Conservation (phyloP, 2,329 filamentous ascomycete species). For the Blastomyces gilchristii region DNA sequence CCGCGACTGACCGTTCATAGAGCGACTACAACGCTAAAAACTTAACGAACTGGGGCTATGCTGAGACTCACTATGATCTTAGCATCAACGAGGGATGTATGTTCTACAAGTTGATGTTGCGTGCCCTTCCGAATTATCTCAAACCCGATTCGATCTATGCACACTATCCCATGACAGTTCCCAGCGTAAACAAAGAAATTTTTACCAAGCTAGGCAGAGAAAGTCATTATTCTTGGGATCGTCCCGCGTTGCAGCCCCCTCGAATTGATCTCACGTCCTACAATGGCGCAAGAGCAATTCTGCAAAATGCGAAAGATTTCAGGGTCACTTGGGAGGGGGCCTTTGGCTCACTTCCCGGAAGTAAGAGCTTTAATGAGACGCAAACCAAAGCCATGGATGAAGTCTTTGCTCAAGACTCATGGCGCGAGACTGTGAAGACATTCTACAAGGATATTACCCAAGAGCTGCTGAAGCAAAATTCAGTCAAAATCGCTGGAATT, state of each 20-base stretch:
- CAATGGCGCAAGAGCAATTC: constrained; percentile 16
- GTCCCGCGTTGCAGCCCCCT: constrained; percentile 16
- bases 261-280: constrained; percentile 18
- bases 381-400: constrained; percentile 18
- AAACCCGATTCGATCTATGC: constrained; percentile 22
- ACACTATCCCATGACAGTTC: constrained; percentile 23
- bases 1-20: constrained; percentile 7
- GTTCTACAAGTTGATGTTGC: constrained; percentile 24
- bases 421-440: constrained; percentile 18
- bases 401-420: constrained; percentile 17
- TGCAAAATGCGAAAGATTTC: constrained; percentile 20
- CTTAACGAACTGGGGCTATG: constrained; percentile 34
- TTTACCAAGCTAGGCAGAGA: constrained; percentile 18
- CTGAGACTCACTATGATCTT: constrained; percentile 23
- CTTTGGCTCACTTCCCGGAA: constrained; percentile 18
- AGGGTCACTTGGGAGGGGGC: constrained; percentile 18
- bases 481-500: constrained; percentile 49
- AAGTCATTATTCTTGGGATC: constrained; percentile 15
- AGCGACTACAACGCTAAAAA: constrained; percentile 21
- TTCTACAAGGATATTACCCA: constrained; percentile 18
- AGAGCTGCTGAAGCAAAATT: constrained; percentile 35
- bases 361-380: constrained; percentile 14
- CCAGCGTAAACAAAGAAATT: constrained; percentile 20
- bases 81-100: constrained; percentile 21
- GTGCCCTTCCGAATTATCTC: constrained; percentile 22